Base-by-base conservation (phyloP, 768 basidiomycete genomes). In the Rhodotorula babjevae region DNA sequence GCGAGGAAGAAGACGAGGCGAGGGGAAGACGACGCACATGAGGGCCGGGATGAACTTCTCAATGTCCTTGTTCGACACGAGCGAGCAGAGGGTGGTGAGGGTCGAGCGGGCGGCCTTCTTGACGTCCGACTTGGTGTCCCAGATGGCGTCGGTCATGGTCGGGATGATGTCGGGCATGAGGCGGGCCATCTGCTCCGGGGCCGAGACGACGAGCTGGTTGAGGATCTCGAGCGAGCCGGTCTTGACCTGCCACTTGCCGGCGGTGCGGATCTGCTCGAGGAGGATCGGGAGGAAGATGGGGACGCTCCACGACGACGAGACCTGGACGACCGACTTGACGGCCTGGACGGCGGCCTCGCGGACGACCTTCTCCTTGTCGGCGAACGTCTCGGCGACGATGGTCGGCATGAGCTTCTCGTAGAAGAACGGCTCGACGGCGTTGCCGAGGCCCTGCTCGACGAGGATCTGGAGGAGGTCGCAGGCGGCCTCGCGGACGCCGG, bases 91-190 rank as follows among this genome's bases (percentile, higher is more conserved):
- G n/a, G 89, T 73, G 67, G 68, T 75, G 68, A 79, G 75, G 33
- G 77, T 72, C 27, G 77, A 85, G 10, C 91, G 94, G n/a, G 92
- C 95, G 77, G 91, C 90, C 85, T 96, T 96, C 78, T 87, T 84
- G 71, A 79, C 58, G 92, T 94, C 64, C 90, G 90, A 68, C 85
- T 85, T 53, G 92, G 90, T 60, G 95, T 93, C 93, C 79, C 87
- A 84, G 81, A 97, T 98, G 69, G 94, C 96, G 82, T 97, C 95
- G 78, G 94, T 93, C 92, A 98, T 93, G 21, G 91, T 89, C 36
- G 94, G 94, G 68, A 98, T 85, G 57, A 91, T 87, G 19, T 84
- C 82, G 47, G 87, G 93, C 64, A 97, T 79, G 50, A 71, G 65
- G 57, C 66, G 60, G 46, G 79, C 76, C 71, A 73, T 75, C 68